These are phyloP conservation scores for Aristolochia fimbriata DNA, from an alignment of 164 flowering plant genomes.

Conservation along the genomic window DNA sequence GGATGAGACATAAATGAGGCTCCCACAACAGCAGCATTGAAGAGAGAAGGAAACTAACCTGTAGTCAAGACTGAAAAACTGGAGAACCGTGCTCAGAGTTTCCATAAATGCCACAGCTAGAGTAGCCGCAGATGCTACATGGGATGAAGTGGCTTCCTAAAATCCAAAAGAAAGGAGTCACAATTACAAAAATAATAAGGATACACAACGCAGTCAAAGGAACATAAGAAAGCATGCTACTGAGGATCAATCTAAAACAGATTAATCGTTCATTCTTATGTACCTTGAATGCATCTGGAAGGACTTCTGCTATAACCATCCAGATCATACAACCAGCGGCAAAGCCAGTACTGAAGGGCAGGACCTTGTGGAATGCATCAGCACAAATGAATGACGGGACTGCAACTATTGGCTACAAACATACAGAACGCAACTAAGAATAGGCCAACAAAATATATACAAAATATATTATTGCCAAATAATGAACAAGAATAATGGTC, in stretches of 20 bases:
- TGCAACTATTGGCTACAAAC: constrained; percentile 85
- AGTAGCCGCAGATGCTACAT: constrained; percentile 92
- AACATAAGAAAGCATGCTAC: too few species aligned
- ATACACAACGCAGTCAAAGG: background rate
- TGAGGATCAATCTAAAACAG: too few species aligned
- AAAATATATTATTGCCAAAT: background rate
- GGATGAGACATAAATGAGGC: too few species aligned
- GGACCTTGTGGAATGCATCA: constrained; percentile 83
- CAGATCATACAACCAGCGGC: constrained; percentile 99
- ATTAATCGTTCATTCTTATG: background rate
- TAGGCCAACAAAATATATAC: background rate
- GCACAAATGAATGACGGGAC: constrained; percentile 98
- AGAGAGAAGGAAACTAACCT: constrained; percentile 27
- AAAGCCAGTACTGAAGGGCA: constrained; percentile 95
- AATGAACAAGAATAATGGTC: background rate
- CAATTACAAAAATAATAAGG: background rate
- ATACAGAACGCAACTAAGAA: background rate
- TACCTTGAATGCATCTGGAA: constrained; percentile 96
- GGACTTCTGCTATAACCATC: constrained; percentile 98
- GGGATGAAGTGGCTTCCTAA: constrained; percentile 89
- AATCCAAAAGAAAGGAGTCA: constrained; percentile 4
- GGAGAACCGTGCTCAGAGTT: constrained; percentile 66
- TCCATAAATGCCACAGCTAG: constrained; percentile 95
- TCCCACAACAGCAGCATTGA: too few species aligned
- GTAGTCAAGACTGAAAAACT: constrained; percentile 58